phyloP scores from a whole-genome alignment of 140 eudicot genomes.

The Ambrosia hybrid region DNA sequence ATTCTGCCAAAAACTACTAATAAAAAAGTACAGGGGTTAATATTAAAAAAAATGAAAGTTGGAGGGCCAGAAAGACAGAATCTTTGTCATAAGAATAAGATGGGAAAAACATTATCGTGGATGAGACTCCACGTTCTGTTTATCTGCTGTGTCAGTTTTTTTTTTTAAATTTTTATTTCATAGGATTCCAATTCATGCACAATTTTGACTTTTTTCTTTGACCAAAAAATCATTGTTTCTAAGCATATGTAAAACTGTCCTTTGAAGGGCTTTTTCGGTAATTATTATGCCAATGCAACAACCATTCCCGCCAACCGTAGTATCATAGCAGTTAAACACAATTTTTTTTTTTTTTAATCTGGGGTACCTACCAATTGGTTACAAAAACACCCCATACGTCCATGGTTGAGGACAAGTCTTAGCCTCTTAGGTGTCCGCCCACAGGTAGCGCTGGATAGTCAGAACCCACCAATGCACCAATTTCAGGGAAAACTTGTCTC shows the following conservation, averaged over 20 bases:
- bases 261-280: constrained; percentile 1
- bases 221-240: constrained; percentile 12
- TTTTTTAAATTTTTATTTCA: constrained; percentile 15
- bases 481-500: too few relatives aligned
- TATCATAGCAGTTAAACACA: background rate
- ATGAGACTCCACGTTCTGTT: constrained; percentile 58
- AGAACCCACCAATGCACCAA: too few relatives aligned
- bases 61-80: constrained; percentile 39
- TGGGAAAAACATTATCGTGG: constrained; percentile 42
- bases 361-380: too few relatives aligned
- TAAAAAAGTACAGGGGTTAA: constrained; percentile 22
- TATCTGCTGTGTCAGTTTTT: constrained; percentile 28
- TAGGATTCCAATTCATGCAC: constrained; percentile 48
- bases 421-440: too few relatives aligned
- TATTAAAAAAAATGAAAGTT: constrained; percentile 13
- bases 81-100: constrained; percentile 49
- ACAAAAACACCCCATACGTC: too few relatives aligned
- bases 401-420: too few relatives aligned
- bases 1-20: background rate
- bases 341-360: too few relatives aligned
- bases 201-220: constrained; percentile 30
- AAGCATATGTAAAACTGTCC: background rate
- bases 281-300: background rate
- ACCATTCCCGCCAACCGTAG: background rate
- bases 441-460: too few relatives aligned